Conservation (phyloP, 2,329 filamentous ascomycete species). For the Sphaerulina vaccinii region DNA sequence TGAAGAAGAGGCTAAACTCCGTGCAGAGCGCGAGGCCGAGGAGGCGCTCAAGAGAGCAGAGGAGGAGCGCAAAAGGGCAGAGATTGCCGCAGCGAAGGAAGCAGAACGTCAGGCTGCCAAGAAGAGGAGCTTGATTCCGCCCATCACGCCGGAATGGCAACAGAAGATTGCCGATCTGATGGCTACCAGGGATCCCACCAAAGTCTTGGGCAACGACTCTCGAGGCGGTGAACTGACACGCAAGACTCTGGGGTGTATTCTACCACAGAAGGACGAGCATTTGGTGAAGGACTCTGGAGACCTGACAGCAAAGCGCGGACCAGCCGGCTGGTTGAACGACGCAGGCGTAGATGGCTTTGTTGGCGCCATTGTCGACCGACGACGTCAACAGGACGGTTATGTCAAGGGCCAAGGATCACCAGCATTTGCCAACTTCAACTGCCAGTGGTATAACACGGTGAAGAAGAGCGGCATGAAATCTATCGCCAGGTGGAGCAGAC, state of each 20-base stretch:
- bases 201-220: slow-evolving; percentile 34
- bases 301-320: slow-evolving; percentile 29
- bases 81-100: slow-evolving; percentile 11
- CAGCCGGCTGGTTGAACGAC: slow-evolving; percentile 68
- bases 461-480: slow-evolving; percentile 48
- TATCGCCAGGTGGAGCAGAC: slow-evolving; percentile 57
- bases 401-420: slow-evolving; percentile 47
- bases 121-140: slow-evolving; percentile 23
- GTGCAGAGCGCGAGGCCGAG: slow-evolving; percentile 17
- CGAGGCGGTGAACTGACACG: slow-evolving; percentile 47
- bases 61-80: slow-evolving; percentile 15
- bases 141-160: slow-evolving; percentile 44
- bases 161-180: slow-evolving; percentile 40
- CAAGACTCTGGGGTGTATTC: slow-evolving; percentile 64
- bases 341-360: slow-evolving; percentile 70
- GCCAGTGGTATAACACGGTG: slow-evolving; percentile 63
- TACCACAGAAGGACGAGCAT: slow-evolving; percentile 41
- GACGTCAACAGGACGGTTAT: slow-evolving; percentile 55
- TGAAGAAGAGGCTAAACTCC: slow-evolving; percentile 13
- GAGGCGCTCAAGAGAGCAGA: slow-evolving; percentile 17
- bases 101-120: slow-evolving; percentile 8
- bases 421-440: slow-evolving; percentile 60
- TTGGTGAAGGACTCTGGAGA: not conserved
- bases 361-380: slow-evolving; percentile 56
- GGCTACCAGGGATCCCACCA: slow-evolving; percentile 16